Evolutionary conservation across 2,329 filamentous ascomycete genomes (phyloP).

Genomic region (Fusarium proliferatum): DNA sequence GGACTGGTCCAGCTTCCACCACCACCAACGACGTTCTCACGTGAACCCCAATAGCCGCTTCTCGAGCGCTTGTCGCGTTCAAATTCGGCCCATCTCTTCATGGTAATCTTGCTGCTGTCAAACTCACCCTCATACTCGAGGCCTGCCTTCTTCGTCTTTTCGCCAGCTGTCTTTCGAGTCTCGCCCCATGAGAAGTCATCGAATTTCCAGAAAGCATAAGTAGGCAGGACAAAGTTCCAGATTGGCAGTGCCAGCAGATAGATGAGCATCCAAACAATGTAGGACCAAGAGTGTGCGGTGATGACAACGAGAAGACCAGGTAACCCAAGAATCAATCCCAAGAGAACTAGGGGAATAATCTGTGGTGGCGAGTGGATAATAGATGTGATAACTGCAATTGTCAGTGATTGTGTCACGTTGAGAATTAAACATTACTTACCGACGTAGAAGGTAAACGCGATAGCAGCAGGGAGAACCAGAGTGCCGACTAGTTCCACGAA

Average conservation of each 20-base stretch:
- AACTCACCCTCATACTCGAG: slow-evolving; percentile 95
- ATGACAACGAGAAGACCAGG: slow-evolving; percentile 91
- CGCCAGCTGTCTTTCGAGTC: slow-evolving; percentile 92
- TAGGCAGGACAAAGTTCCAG: slow-evolving; percentile 96
- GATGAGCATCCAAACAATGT: slow-evolving; percentile 96
- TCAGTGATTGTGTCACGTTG: slow-evolving; percentile 9
- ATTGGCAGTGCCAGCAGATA: slow-evolving; percentile 93
- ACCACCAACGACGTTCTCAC: slow-evolving; percentile 61
- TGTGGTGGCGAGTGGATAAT: slow-evolving; percentile 82
- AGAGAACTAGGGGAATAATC: slow-evolving; percentile 88
- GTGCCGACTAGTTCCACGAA: slow-evolving; percentile 96
- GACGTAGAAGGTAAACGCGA: slow-evolving; percentile 96
- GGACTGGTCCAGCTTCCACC: slow-evolving; percentile 57
- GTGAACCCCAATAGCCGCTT: slow-evolving; percentile 62
- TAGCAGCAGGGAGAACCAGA: slow-evolving; percentile 92
- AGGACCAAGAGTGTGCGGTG: slow-evolving; percentile 92
- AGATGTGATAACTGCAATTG: slow-evolving; percentile 77
- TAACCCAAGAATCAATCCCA: slow-evolving; percentile 91
- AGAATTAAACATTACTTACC: slow-evolving; percentile 66
- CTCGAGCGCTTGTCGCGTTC: slow-evolving; percentile 72
- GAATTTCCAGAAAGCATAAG: slow-evolving; percentile 99
- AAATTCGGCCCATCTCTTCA: slow-evolving; percentile 99
- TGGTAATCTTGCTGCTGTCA: slow-evolving; percentile 98
- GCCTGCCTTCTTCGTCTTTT: slow-evolving; percentile 87
- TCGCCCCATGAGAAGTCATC: slow-evolving; percentile 99